phyloP scores from a whole-genome alignment of 2,329 filamentous ascomycete species.

The Pseudogymnoascus sp. region DNA sequence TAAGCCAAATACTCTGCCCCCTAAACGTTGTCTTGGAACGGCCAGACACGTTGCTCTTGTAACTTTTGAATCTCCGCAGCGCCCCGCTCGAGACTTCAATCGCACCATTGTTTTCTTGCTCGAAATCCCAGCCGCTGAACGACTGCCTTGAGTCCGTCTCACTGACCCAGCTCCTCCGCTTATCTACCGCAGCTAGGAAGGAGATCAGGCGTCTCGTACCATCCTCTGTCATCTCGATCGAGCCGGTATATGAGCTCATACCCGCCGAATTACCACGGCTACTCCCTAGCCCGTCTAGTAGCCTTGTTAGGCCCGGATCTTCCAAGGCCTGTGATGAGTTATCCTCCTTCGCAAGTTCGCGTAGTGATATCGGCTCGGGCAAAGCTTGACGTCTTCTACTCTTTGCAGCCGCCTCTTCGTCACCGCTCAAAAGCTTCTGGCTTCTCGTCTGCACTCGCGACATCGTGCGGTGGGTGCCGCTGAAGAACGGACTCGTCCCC shows the following conservation, averaged over 20 bases:
- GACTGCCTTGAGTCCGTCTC: not conserved
- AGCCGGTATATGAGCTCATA: not conserved
- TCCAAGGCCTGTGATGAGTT: not conserved
- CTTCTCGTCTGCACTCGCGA: conserved; percentile 11
- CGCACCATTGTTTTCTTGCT: not conserved
- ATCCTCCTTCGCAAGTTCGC: not conserved
- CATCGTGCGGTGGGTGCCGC: conserved; percentile 16
- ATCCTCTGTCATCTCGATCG: not conserved
- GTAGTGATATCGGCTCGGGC: not conserved
- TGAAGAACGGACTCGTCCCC: conserved; percentile 26
- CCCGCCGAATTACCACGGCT: not conserved
- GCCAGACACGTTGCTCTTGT: not conserved
- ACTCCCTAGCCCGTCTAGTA: not conserved
- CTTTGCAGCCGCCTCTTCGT: not conserved
- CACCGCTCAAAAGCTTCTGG: not conserved
- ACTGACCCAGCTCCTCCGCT: not conserved
- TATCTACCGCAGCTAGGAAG: not conserved
- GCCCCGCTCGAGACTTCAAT: not conserved
- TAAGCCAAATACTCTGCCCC: not conserved
- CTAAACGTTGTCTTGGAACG: not conserved
- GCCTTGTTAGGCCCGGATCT: not conserved
- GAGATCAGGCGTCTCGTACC: not conserved
- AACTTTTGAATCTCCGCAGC: not conserved
- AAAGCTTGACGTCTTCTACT: not conserved
- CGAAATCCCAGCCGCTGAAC: not conserved